These are phyloP conservation scores for Eucalyptus leucophloia DNA, from an alignment of 345 rosid genomes.

Conservation along the genomic window DNA sequence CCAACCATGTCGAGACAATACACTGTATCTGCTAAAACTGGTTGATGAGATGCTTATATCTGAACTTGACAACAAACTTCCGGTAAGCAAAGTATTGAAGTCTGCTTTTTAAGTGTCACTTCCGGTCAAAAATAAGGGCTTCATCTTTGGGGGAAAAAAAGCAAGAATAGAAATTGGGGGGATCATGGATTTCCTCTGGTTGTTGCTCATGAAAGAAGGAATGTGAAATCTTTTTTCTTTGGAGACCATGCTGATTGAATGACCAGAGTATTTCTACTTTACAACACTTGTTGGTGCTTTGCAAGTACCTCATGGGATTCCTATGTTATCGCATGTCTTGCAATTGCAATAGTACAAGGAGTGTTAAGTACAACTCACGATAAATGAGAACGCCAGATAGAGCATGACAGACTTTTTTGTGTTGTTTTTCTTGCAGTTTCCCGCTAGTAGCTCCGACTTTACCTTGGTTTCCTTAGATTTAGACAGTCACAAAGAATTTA, in stretches of 20 bases:
- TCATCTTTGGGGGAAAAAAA: background rate
- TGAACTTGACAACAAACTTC: slow-evolving; percentile 60
- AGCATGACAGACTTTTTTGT: background rate
- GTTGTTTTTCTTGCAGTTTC: slow-evolving; percentile 59
- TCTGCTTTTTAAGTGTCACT: background rate
- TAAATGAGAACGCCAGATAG: background rate
- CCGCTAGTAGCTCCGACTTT: slow-evolving; percentile 43
- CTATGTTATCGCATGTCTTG: background rate
- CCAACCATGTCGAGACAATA: slow-evolving; percentile 95
- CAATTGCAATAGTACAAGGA: background rate
- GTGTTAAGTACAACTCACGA: background rate
- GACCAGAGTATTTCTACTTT: background rate
- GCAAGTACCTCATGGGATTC: background rate
- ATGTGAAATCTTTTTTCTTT: background rate
- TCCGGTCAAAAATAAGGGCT: background rate
- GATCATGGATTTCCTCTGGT: background rate
- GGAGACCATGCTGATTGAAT: background rate
- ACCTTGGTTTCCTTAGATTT: slow-evolving; percentile 39
- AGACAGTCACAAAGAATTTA: slow-evolving; percentile 50
- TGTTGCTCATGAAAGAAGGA: background rate
- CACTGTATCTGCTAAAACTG: slow-evolving; percentile 61
- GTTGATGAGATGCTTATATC: slow-evolving; percentile 86
- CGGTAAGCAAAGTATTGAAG: slow-evolving; percentile 26
- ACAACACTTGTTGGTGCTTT: background rate
- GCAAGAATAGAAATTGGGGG: background rate